Percentiles rank a stretch among this genome's conserved stretches.
These are phyloP conservation scores for Sporothrix brunneoviolacea DNA, from an alignment of 2,329 filamentous ascomycete species.

Conservation along the genomic window DNA sequence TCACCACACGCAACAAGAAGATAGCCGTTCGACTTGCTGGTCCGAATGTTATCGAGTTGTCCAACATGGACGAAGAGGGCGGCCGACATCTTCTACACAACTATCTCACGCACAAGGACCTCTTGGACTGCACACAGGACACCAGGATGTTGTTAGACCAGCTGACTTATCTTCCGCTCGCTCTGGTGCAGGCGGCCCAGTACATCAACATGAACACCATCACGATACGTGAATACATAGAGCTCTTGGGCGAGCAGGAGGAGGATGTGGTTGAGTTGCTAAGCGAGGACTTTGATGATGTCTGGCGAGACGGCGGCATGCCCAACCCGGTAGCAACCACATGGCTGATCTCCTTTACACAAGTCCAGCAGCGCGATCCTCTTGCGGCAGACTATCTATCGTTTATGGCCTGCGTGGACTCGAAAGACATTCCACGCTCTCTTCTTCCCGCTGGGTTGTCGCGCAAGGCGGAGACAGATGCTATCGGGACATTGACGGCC, in stretches of 20 bases:
- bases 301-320: constrained; percentile 1
- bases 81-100: constrained; percentile 20
- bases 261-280: constrained; percentile 12
- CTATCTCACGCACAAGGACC: constrained; percentile 11
- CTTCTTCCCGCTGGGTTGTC: constrained; percentile 19
- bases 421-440: constrained; percentile 25
- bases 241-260: constrained; percentile 11
- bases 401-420: constrained; percentile 25
- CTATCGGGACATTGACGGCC: constrained; percentile 22
- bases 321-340: constrained; percentile 15
- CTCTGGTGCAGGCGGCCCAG: constrained; percentile 14
- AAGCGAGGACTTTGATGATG: constrained; percentile 15
- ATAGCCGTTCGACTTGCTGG: not conserved
- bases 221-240: constrained; percentile 1
- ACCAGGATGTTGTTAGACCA: not conserved
- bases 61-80: not conserved
- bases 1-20: not conserved
- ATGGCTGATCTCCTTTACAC: constrained; percentile 19
- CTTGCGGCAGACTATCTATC: constrained; percentile 25
- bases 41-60: not conserved
- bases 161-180: constrained; percentile 15
- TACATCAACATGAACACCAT: constrained; percentile 12
- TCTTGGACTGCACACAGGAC: not conserved
- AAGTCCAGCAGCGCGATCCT: constrained; percentile 16
- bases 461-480: constrained; percentile 18